phyloP scores from a whole-genome alignment of 2,329 filamentous ascomycete species.

The Penicillium sp. region DNA sequence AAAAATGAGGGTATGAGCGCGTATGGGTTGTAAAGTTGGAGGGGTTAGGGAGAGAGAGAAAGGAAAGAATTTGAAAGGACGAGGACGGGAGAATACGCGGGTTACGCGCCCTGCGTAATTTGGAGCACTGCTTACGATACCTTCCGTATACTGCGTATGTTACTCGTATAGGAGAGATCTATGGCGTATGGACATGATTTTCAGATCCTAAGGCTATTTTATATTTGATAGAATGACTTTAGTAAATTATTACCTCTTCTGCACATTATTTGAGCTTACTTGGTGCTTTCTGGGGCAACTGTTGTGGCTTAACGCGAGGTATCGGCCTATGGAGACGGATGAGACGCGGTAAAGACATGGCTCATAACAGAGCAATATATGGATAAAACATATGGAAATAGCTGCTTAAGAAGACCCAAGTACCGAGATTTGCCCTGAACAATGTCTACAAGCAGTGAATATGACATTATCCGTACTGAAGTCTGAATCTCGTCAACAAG shows the following conservation, averaged over 20 bases:
- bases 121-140: constrained; percentile 19
- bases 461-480: not conserved
- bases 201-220: not conserved
- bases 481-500: not conserved
- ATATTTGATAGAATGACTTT: no score
- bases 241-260: no score
- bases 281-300: not conserved
- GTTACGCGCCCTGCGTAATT: constrained; percentile 24
- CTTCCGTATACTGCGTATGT: not conserved
- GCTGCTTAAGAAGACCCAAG: not conserved
- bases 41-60: constrained; percentile 15
- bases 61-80: constrained; percentile 25
- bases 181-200: not conserved
- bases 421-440: not conserved
- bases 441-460: not conserved
- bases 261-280: not conserved
- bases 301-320: not conserved
- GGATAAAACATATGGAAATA: not conserved
- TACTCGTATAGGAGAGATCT: not conserved
- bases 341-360: not conserved
- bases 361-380: not conserved
- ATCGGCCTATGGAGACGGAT: constrained; percentile 1
- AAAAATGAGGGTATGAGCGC: constrained; percentile 14
- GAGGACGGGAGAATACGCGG: constrained; percentile 23
- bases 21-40: constrained; percentile 15